Conservation (phyloP, 495 filamentous ascomycete species). For the Podospora conica region DNA sequence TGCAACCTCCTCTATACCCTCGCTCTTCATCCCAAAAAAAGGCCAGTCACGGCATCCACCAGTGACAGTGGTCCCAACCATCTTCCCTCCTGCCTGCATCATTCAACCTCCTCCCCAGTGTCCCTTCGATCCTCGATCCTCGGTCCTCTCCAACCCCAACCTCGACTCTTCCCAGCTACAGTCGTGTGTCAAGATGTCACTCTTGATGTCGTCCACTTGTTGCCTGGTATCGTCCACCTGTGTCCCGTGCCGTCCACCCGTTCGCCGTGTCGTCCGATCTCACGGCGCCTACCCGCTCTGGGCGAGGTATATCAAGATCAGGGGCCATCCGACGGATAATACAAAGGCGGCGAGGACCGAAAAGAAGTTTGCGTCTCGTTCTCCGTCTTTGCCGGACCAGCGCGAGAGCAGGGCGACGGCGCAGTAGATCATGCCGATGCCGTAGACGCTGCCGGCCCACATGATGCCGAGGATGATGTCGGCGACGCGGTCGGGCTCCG, state of each 20-base stretch:
- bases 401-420: slow-evolving; percentile 28
- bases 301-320: slow-evolving; percentile 27
- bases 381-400: slow-evolving; percentile 27
- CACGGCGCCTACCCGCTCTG: neutral
- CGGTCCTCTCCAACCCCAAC: neutral
- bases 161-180: neutral
- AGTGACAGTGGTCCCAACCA: neutral
- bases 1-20: neutral
- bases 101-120: neutral
- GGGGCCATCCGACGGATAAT: slow-evolving; percentile 24
- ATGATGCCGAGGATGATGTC: slow-evolving; percentile 27
- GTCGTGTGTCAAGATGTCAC: neutral
- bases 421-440: slow-evolving; percentile 32
- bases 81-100: neutral
- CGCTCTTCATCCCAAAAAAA: neutral
- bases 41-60: neutral
- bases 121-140: neutral
- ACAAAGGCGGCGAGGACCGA: slow-evolving; percentile 26
- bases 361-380: slow-evolving; percentile 21
- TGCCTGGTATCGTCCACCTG: neutral
- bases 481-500: slow-evolving; percentile 19
- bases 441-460: slow-evolving; percentile 29
- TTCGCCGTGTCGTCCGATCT: no score
- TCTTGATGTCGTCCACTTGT: neutral
- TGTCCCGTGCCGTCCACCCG: no score